Conservation (phyloP, 768 basidiomycete species). For the Auricularia sp. region DNA sequence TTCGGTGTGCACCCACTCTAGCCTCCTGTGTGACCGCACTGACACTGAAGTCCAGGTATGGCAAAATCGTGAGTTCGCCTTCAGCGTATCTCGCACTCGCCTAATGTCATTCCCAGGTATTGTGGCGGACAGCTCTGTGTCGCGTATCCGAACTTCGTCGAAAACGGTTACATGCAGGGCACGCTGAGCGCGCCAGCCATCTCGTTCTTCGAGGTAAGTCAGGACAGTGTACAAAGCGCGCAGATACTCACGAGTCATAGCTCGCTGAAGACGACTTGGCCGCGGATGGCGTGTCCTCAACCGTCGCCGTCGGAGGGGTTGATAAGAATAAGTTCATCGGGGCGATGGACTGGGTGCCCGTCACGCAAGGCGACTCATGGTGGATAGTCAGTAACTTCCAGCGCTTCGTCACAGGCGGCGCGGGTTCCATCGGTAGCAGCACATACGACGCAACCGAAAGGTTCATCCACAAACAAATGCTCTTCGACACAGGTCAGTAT, state of each 20-base stretch:
- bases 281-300: neutral
- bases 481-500: neutral
- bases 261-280: neutral
- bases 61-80: too few species aligned
- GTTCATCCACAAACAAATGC: constrained; percentile 5
- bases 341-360: constrained; percentile 5
- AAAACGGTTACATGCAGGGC: too few species aligned
- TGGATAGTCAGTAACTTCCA: neutral
- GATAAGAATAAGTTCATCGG: constrained; percentile 8
- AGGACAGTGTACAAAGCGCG: too few species aligned
- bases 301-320: constrained; percentile 5
- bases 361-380: neutral
- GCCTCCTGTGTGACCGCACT: too few species aligned
- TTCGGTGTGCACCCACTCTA: too few species aligned
- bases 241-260: neutral
- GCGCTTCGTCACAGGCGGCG: neutral
- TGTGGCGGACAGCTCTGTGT: too few species aligned
- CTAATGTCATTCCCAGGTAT: too few species aligned
- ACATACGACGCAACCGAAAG: constrained; percentile 1
- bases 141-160: too few species aligned
- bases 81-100: too few species aligned
- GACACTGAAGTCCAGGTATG: too few species aligned
- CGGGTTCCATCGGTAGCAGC: neutral
- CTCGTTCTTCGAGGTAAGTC: too few species aligned
- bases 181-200: too few species aligned